Base-by-base conservation (phyloP, 306 rosid species). In the Hippophae gyantsensis region DNA sequence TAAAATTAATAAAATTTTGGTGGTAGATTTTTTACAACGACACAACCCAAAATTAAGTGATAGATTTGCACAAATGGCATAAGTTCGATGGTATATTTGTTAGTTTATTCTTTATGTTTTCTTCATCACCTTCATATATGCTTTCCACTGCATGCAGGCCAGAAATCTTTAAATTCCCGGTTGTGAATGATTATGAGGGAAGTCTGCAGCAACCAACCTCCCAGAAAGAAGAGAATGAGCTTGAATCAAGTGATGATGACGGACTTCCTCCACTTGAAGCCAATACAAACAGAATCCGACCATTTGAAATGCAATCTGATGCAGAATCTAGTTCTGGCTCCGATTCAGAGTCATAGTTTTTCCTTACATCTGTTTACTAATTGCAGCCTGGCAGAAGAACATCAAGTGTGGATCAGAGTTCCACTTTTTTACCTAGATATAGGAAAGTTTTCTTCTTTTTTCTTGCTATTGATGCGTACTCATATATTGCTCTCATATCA, bases 251-350 rank as follows among this genome's bases (percentile, higher is more conserved):
- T 8, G 82, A 81, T 9, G 23, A 18, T 18, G 87, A 80, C 59
- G 93, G 87, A 58, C 74, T 92, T 46, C 93, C 96, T 56, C 99
- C 98, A 8, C 43, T 88, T 50, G 96, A 90, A 78, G 96, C 90
- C 58, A 87, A 90, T 66, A 83, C 65, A 12, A 90, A 90, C 79
- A 76, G 98, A 76, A 52, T 73, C 48, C 76, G 81, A 78, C 98
- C 96, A n/a, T 51, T 56, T 48, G 86, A 75, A 50, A 61, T 63
- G 56, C 75, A 71, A 65, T 46, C 76, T 1, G 79, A 80, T 45
- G 63, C 69, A 12, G 89, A 81, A 55, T 79, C 82, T 5, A 82
- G 73, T 42, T 83, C 95, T 26, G 95, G 70, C 63, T 46, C 61
- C 43, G 82, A 85, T 69, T 75, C 78, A 7, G 52, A 55, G 42